Evolutionary conservation across 805 yeast genomes (phyloP), one percentile per base, ranked within the genome.

Genomic region (Candida cerambycidarum): DNA sequence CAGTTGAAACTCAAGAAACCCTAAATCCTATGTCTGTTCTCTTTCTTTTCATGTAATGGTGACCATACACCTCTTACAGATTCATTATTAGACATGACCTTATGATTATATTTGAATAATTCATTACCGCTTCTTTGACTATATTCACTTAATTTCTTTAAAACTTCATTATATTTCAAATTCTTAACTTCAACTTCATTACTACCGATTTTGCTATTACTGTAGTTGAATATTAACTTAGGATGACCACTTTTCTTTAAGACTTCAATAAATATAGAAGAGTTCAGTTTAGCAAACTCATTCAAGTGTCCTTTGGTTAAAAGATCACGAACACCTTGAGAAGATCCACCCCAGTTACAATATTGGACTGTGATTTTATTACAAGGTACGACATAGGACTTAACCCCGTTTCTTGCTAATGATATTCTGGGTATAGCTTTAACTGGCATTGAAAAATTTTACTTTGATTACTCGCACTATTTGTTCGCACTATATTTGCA

Each of bases 51-150:
- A 59, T 90, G 97, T 71, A 92, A 74, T 45, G 99, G 99, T 35
- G 97, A 89, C 99, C 99, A 93, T 38, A 93, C 76, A 57, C 99
- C 99, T 75, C 99, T 85, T 13, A 92, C 89, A 43, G 95, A 82
- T 42, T 76, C 78, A 61, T 92, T 93, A 48, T 76, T 65, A 32
- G 95, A 83, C 63, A 81, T 78, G 27, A 93, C 98, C 56, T 65
- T 68, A 44, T 88, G 84, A 58, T 86, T 82, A 53, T 71, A 80
- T 62, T 85, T 85, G 54, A 75, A 68, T 55, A 77, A 74, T 9
- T 59, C 56, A 56, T 80, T 82, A 39, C 97, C 97, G 37, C 85
- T 76, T 19, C 89, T 70, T 59, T 83, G 85, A 47, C 78, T 69
- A 55, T 85, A 65, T 36, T 85, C 71, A 17, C 76, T 67, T 43